Evolutionary conservation across 495 filamentous ascomycete species (phyloP), one percentile per base, ranked within the genome.

Genomic region (Penicillium silybi): DNA sequence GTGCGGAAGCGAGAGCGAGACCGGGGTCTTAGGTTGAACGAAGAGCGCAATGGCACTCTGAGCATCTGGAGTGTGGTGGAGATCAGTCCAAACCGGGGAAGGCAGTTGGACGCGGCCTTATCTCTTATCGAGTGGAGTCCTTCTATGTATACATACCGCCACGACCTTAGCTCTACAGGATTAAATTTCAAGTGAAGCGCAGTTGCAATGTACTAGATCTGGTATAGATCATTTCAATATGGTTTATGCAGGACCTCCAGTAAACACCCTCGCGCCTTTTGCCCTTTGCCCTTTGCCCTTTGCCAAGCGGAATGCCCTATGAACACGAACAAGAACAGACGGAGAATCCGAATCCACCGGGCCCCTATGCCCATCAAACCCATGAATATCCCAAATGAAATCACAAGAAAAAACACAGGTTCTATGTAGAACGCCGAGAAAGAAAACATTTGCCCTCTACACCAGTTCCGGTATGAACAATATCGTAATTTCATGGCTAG

Each of bases 401-500:
- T 15, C 26, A 44, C 19, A 52, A 46, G 17, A 50, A 18, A 41
- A 32, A 32, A 43, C 13, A 50, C 13, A 27, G 45, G 47, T 57
- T 26, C 41, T 47, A 47, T n/a, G n/a, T 26, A 38, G 22, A 35
- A n/a, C 37, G 37, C 37, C 18, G 32, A 41, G 29, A 45, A 26
- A 46, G 25, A 45, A 35, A 23, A 41, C 41, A 49, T 38, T 49
- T 19, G 26, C 50, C 41, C 50, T 40, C 19, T 18, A 46, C 52
- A 47, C 44, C 39, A 48, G 26, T 50, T 45, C 52, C 54, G 18
- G 44, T 54, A 61, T 56, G 43, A 54, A 65, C 45, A 54, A 47
- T 42, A 11, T 53, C 65, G 56, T 70, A 58, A 63, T n/a, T 58
- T 70, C 67, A 64, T 69, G 52, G 51, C 52, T 64, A 56, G 34